These are phyloP conservation scores for Mortierella alpina DNA, from an alignment of 192 early-diverging fungal genomes.

Conservation along the genomic window DNA sequence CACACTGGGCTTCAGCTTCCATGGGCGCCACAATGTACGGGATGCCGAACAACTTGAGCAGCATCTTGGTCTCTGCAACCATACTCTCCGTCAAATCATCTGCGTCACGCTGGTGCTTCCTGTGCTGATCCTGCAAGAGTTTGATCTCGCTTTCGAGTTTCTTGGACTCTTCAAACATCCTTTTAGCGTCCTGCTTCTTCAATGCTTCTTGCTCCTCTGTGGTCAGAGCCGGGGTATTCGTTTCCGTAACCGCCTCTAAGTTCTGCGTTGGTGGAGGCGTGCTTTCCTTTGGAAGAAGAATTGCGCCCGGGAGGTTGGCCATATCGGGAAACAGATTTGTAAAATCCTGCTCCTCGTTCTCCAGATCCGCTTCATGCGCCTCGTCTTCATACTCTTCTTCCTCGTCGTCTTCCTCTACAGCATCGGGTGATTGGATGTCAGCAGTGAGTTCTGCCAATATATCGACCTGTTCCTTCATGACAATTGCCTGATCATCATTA, in stretches of 20 bases:
- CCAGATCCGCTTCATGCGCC: slow-evolving; percentile 28
- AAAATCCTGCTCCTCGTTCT: slow-evolving; percentile 63
- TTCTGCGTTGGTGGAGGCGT: not conserved
- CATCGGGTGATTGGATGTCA: not conserved
- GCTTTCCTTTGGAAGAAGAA: slow-evolving; percentile 20
- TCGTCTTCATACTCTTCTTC: slow-evolving; percentile 27
- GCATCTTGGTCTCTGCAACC: slow-evolving; percentile 77
- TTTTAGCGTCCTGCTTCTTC: slow-evolving; percentile 37
- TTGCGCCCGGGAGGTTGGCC: slow-evolving; percentile 32
- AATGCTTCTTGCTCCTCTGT: slow-evolving; percentile 19
- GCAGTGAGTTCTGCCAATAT: not conserved
- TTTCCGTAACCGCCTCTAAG: not conserved
- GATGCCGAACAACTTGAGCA: slow-evolving; percentile 92
- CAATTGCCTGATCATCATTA: not conserved
- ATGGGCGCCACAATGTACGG: slow-evolving; percentile 93
- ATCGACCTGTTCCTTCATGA: not conserved
- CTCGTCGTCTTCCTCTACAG: slow-evolving; percentile 4
- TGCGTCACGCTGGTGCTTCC: slow-evolving; percentile 67
- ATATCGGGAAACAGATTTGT: slow-evolving; percentile 52
- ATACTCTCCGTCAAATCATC: slow-evolving; percentile 76
- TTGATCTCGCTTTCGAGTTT: slow-evolving; percentile 67
- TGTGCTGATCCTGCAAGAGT: slow-evolving; percentile 58
- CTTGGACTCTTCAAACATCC: slow-evolving; percentile 53
- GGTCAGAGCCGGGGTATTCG: not conserved
- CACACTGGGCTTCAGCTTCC: slow-evolving; percentile 99